Evolutionary conservation across 2,329 filamentous ascomycete species (phyloP).

Genomic region (Aspergillus ochraceus): DNA sequence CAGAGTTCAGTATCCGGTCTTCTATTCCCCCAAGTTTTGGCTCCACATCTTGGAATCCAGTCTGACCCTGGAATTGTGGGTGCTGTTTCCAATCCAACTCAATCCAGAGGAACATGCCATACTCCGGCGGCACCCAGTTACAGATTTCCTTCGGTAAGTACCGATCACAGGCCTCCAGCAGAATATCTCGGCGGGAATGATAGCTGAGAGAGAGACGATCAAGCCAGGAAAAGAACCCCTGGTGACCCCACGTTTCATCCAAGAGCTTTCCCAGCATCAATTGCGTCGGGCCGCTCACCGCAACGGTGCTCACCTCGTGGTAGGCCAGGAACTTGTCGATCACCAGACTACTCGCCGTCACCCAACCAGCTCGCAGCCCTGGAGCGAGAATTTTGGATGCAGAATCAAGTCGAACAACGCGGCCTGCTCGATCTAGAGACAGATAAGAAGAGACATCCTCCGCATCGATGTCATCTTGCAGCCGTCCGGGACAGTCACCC

Average conservation of each 20-base stretch:
- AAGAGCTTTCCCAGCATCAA: too few species aligned
- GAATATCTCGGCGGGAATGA: too few species aligned
- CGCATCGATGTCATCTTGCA: neutral
- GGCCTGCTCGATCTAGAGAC: neutral
- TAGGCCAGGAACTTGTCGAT: neutral
- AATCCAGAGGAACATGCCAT: neutral
- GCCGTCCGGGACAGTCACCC: neutral
- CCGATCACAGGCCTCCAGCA: too few species aligned
- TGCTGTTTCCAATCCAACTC: neutral
- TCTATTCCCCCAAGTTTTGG: neutral
- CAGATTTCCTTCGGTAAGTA: too few species aligned
- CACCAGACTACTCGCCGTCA: neutral
- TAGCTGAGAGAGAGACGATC: too few species aligned
- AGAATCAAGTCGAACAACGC: neutral
- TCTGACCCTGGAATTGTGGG: neutral
- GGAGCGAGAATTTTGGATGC: neutral
- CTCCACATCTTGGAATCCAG: neutral
- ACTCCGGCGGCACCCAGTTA: too few species aligned
- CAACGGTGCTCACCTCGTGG: too few species aligned
- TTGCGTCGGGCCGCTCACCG: too few species aligned
- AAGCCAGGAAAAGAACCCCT: too few species aligned
- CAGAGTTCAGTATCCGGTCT: neutral
- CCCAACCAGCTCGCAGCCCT: neutral
- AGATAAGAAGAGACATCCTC: neutral
- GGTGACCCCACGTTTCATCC: too few species aligned